Conservation (phyloP, 495 filamentous ascomycete genomes). For the Aspergillus saccharolyticus region DNA sequence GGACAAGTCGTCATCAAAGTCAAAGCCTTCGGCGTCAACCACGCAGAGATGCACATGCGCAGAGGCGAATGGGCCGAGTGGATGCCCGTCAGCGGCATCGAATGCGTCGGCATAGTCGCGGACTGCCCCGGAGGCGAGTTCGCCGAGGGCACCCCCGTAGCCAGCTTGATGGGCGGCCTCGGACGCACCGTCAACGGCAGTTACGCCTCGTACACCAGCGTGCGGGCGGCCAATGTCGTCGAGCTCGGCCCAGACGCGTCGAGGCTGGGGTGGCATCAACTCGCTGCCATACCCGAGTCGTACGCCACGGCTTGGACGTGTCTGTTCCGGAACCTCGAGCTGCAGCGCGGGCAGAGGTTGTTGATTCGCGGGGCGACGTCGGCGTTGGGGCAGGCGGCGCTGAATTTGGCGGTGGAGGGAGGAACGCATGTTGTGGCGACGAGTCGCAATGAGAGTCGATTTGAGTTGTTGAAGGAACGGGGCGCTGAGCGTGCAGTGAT, state of each 20-base stretch:
- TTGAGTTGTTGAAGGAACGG: slow-evolving; percentile 23
- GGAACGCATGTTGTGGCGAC: slow-evolving; percentile 39
- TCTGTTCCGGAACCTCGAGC: slow-evolving; percentile 32
- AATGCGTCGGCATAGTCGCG: slow-evolving; percentile 42
- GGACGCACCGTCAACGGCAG: slow-evolving; percentile 35
- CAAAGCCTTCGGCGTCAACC: slow-evolving; percentile 45
- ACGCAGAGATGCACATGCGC: slow-evolving; percentile 50
- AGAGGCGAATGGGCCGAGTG: slow-evolving; percentile 47
- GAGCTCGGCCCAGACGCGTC: slow-evolving; percentile 20
- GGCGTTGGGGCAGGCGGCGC: slow-evolving; percentile 38
- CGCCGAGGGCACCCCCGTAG: slow-evolving; percentile 30
- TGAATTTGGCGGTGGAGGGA: slow-evolving; percentile 39
- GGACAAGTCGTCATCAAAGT: slow-evolving; percentile 38
- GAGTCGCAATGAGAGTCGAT: slow-evolving; percentile 26
- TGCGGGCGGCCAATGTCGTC: slow-evolving; percentile 32
- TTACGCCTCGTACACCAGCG: slow-evolving; percentile 38
- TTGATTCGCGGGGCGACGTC: slow-evolving; percentile 43
- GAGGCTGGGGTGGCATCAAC: slow-evolving; percentile 31
- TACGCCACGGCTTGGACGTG: slow-evolving; percentile 44
- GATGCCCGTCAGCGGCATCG: slow-evolving; percentile 39
- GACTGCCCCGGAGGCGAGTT: slow-evolving; percentile 34
- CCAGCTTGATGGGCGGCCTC: slow-evolving; percentile 41
- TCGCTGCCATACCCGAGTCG: slow-evolving; percentile 41
- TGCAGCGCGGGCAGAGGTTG: slow-evolving; percentile 29
- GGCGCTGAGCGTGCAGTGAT: slow-evolving; percentile 26